Evolutionary conservation across 352 stramenopile species (phyloP).

Genomic region (Phytophthora constricta): DNA sequence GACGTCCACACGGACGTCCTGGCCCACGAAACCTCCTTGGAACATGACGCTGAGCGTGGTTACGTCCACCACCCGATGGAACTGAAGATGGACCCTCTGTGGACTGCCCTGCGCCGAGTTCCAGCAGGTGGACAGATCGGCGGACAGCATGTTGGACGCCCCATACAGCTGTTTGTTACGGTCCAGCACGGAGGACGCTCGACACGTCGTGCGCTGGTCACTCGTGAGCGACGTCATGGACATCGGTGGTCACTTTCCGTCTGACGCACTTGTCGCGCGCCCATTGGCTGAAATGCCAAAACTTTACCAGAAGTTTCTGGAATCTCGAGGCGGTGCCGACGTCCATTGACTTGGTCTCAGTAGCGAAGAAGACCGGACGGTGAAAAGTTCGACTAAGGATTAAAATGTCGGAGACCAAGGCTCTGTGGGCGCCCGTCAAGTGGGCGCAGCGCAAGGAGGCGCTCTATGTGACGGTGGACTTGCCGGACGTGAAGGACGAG

Average conservation of each 20-base stretch:
- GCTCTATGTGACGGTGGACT: conserved; percentile 96
- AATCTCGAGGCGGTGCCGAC: conserved; percentile 34
- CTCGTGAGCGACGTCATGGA: conserved; percentile 37
- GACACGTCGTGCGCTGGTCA: conserved; percentile 54
- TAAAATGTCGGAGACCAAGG: conserved; percentile 54
- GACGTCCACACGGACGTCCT: conserved; percentile 58
- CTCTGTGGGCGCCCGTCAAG: conserved; percentile 92
- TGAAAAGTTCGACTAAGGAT: background rate
- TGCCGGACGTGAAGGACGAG: conserved; percentile 95
- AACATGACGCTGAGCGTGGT: conserved; percentile 65
- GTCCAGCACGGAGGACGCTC: conserved; percentile 74
- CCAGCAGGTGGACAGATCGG: conserved; percentile 65
- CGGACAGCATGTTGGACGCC: conserved; percentile 58
- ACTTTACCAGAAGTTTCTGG: conserved; percentile 32
- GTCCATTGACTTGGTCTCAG: conserved; percentile 27
- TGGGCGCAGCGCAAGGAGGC: conserved; percentile 97
- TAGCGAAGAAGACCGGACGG: background rate
- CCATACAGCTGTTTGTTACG: conserved; percentile 71
- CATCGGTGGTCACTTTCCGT: too few relatives aligned
- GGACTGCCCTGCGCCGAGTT: conserved; percentile 72
- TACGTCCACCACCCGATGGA: conserved; percentile 60
- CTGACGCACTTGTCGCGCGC: too few relatives aligned
- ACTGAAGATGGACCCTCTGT: conserved; percentile 68
- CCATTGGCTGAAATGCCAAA: too few relatives aligned
- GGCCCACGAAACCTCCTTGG: conserved; percentile 76